These are phyloP conservation scores for Trichoderma virens DNA, from an alignment of 495 filamentous ascomycete species.

Conservation along the genomic window DNA sequence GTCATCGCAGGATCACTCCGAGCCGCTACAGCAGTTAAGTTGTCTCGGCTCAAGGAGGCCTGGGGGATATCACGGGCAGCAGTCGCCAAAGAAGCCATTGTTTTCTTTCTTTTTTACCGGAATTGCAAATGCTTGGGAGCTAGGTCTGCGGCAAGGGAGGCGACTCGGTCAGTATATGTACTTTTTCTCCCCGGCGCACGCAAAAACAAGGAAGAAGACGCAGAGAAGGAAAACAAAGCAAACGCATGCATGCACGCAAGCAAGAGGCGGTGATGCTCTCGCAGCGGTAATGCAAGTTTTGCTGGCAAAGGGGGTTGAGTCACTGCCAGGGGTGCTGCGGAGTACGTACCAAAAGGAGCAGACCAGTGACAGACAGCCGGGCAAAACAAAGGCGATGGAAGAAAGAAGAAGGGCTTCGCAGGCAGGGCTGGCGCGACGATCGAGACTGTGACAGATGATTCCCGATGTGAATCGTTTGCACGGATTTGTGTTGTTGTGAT, in stretches of 20 bases:
- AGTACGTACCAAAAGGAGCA: slow-evolving; percentile 18
- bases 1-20: slow-evolving; percentile 39
- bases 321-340: slow-evolving; percentile 29
- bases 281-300: slow-evolving; percentile 3
- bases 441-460: slow-evolving; percentile 46
- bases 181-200: background rate
- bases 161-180: slow-evolving; percentile 3
- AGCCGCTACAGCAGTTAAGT: slow-evolving; percentile 54
- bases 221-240: background rate
- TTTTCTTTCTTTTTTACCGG: background rate
- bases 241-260: background rate
- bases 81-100: slow-evolving; percentile 55
- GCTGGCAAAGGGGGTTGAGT: slow-evolving; percentile 23
- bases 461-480: slow-evolving; percentile 35
- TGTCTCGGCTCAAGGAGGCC: slow-evolving; percentile 50
- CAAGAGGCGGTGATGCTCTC: slow-evolving; percentile 1
- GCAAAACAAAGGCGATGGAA: background rate
- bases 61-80: slow-evolving; percentile 66
- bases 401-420: slow-evolving; percentile 16
- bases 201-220: background rate
- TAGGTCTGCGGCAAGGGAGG: slow-evolving; percentile 1
- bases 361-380: background rate
- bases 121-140: background rate
- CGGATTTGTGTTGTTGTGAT: slow-evolving; percentile 34
- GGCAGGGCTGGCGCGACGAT: slow-evolving; percentile 45